Evolutionary conservation across 257 asterid genomes (phyloP), one percentile per base, ranked within the genome.

Genomic region (Jaltomata sinuosa): DNA sequence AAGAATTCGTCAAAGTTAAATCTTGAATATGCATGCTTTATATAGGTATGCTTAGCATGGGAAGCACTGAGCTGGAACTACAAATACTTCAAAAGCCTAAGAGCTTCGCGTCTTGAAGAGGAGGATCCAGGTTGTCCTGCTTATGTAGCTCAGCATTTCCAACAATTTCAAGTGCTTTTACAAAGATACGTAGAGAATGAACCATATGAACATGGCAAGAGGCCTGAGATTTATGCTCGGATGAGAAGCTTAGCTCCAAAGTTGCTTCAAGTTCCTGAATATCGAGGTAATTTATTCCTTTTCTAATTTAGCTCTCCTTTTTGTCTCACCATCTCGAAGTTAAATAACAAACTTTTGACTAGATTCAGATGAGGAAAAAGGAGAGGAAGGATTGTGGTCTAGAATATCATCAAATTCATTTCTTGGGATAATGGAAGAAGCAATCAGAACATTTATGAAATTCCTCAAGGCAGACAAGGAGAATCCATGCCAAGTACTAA

Each of bases 61-160:
- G 99, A 95, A 89, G 99, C 97, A 47, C 88, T 95, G 36, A 94
- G 90, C 87, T 95, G 98, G 98, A 95, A 95, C 38, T 95, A 92
- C 84, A 94, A 91, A 82, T 91, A 93, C 82, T 94, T 95, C 77
- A 95, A 90, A 79, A 89, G 93, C 10, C 86, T 94, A 6, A 89
- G 92, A 82, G 92, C 93, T 4, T 88, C 96, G 8, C 29, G 52
- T 52, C 89, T 84, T 1, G 92, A 91, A 22, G 87, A 77, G 2
- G 87, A 77, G 2, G 97, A 94, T 45, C 92, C 89, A 0, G 99
- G 99, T 14, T 95, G 99, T 88, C 98, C 99, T 14, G 93, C 98
- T 1, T 78, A 88, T 79, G 83, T 91, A 11, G 98, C 97, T 1
- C 98, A 95, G 47, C 97, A 94, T 52, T 95, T 95, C 84, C 99